A percentile compares a stretch with the other conserved stretches of the same genome.
Conservation (phyloP, 345 rosid species). For the Hypericum perforatum region DNA sequence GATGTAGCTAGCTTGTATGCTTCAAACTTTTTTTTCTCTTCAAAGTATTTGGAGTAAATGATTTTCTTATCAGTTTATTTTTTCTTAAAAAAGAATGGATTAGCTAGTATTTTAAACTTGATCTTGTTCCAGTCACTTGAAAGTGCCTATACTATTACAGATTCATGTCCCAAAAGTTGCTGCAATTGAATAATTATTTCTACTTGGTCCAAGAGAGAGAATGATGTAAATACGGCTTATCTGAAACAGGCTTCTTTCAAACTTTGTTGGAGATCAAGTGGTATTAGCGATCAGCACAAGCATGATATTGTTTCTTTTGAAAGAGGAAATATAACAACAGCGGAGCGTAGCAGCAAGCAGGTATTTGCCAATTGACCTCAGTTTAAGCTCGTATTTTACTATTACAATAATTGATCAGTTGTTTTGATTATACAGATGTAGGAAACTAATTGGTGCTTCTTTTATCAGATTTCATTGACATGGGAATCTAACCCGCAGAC, state of each 20-base stretch:
- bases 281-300: slow-evolving; percentile 83
- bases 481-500: slow-evolving; percentile 93
- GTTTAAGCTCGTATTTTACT: not conserved
- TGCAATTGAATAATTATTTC: too few species aligned
- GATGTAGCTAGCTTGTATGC: too few species aligned
- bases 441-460: slow-evolving; percentile 19
- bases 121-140: too few species aligned
- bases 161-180: too few species aligned
- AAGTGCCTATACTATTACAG: too few species aligned
- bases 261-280: slow-evolving; percentile 91
- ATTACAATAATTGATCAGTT: too few species aligned
- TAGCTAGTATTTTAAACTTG: too few species aligned
- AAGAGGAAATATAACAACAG: slow-evolving; percentile 81
- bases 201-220: too few species aligned
- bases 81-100: too few species aligned
- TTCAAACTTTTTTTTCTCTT: too few species aligned
- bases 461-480: slow-evolving; percentile 76
- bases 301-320: slow-evolving; percentile 95
- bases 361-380: slow-evolving; percentile 23
- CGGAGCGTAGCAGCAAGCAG: slow-evolving; percentile 91
- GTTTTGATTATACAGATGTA: not conserved
- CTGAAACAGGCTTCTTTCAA: slow-evolving; percentile 84
- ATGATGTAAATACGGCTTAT: slow-evolving; percentile 12
- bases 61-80: too few species aligned
- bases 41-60: too few species aligned